A percentile compares a stretch with the other conserved stretches of the same genome.
Conservation (phyloP, 331 rosid species). For the Phaseolus coccineus region DNA sequence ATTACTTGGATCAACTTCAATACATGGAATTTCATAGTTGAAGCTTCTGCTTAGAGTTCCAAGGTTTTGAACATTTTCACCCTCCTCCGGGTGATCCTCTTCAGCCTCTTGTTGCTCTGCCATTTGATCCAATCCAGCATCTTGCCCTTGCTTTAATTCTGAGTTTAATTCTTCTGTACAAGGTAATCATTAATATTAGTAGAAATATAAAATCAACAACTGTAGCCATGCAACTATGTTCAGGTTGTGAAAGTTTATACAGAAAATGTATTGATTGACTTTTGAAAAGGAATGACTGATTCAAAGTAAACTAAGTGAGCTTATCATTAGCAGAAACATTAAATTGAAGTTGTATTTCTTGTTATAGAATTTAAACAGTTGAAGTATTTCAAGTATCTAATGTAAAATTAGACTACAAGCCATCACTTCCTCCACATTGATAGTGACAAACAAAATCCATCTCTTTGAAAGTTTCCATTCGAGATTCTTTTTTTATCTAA, state of each 20-base stretch:
- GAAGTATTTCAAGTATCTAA: background rate
- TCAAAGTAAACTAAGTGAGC: background rate
- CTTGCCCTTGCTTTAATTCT: constrained; percentile 18
- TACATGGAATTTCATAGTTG: constrained; percentile 38
- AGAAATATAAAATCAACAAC: constrained; percentile 5
- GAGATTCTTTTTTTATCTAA: background rate
- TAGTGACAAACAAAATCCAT: background rate
- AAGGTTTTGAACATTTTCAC: constrained; percentile 22
- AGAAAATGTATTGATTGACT: background rate
- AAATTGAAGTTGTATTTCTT: background rate
- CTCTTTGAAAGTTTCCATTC: background rate
- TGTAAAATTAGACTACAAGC: background rate
- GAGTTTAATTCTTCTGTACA: constrained; percentile 44
- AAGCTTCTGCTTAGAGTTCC: constrained; percentile 5
- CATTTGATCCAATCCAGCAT: constrained; percentile 34
- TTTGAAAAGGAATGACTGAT: background rate
- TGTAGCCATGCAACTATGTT: background rate
- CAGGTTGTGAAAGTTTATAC: background rate
- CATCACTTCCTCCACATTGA: background rate
- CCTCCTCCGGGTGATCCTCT: constrained; percentile 28
- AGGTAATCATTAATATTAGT: constrained; percentile 4
- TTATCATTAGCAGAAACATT: background rate
- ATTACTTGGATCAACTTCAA: constrained; percentile 49
- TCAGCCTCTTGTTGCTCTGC: constrained; percentile 42
- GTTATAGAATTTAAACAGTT: background rate